A percentile compares a stretch with the other conserved stretches of the same genome.
Conservation (phyloP, 805 yeast genomes). For the Lachancea kluyveri region DNA sequence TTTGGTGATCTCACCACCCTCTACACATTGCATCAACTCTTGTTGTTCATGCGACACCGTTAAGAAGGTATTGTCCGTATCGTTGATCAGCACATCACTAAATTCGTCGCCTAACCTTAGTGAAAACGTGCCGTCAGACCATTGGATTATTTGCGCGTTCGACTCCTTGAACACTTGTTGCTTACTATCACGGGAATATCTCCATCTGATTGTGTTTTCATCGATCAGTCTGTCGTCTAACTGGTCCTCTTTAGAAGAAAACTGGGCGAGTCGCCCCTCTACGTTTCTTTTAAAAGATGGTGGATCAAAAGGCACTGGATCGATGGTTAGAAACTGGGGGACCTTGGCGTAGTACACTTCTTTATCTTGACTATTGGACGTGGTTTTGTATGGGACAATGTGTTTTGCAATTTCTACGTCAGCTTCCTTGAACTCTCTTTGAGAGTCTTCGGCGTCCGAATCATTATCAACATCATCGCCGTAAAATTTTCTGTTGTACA, state of each 20-base stretch:
- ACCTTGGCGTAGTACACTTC: conserved; percentile 48
- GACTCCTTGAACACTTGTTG: conserved; percentile 73
- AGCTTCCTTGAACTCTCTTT: conserved; percentile 31
- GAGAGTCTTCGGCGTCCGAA: conserved; percentile 29
- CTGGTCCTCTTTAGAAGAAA: conserved; percentile 38
- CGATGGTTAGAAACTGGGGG: conserved; percentile 78
- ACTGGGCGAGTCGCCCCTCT: conserved; percentile 31
- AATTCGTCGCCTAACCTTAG: conserved; percentile 82
- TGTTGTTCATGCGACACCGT: conserved; percentile 65
- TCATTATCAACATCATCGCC: conserved; percentile 27
- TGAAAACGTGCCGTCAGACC: conserved; percentile 91
- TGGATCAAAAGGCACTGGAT: conserved; percentile 85
- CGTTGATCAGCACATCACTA: conserved; percentile 67
- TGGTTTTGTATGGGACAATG: conserved; percentile 42
- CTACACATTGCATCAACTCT: conserved; percentile 55
- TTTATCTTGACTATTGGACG: conserved; percentile 30
- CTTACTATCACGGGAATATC: conserved; percentile 73
- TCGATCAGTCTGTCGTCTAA: conserved; percentile 62
- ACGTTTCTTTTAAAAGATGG: conserved; percentile 48
- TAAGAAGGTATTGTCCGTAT: conserved; percentile 64
- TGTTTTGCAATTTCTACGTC: conserved; percentile 36
- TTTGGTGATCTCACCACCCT: conserved; percentile 58
- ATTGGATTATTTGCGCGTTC: conserved; percentile 82
- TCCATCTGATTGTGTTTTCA: conserved; percentile 90
- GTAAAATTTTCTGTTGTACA: conserved; percentile 31